These are phyloP conservation scores for Verticillium longisporum DNA, from an alignment of 2,329 filamentous ascomycete species.

Conservation along the genomic window DNA sequence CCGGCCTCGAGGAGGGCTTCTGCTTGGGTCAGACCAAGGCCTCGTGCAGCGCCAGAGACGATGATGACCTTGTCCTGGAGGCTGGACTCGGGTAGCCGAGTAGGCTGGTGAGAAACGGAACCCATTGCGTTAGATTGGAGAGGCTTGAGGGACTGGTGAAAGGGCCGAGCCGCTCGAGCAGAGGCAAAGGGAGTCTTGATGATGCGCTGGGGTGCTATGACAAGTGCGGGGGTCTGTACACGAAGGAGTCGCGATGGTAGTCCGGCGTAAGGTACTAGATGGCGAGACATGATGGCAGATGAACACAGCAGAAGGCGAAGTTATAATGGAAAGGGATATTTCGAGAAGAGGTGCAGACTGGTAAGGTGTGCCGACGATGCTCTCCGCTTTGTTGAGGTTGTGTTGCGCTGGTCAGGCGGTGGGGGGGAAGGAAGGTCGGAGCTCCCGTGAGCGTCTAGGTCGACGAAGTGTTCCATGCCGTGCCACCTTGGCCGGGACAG, in stretches of 20 bases:
- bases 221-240: not conserved
- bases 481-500: not conserved
- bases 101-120: not conserved
- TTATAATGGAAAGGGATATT: not conserved
- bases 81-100: constrained; percentile 64
- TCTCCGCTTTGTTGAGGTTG: not conserved
- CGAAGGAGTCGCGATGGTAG: not conserved
- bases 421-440: not conserved
- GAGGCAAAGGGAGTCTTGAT: not conserved
- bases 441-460: not conserved
- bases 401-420: not conserved
- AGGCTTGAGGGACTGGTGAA: not conserved
- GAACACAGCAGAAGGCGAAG: not conserved
- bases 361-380: not conserved
- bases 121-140: not conserved
- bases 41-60: constrained; percentile 70
- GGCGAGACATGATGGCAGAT: constrained; percentile 1
- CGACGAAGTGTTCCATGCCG: not conserved
- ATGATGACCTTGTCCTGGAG: constrained; percentile 67
- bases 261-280: not conserved
- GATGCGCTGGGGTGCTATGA: not conserved
- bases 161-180: not conserved
- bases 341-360: not conserved
- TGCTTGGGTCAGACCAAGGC: constrained; percentile 70
- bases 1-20: constrained; percentile 77